Conservation (phyloP, 345 rosid species). For the Odontarrhena argentea region DNA sequence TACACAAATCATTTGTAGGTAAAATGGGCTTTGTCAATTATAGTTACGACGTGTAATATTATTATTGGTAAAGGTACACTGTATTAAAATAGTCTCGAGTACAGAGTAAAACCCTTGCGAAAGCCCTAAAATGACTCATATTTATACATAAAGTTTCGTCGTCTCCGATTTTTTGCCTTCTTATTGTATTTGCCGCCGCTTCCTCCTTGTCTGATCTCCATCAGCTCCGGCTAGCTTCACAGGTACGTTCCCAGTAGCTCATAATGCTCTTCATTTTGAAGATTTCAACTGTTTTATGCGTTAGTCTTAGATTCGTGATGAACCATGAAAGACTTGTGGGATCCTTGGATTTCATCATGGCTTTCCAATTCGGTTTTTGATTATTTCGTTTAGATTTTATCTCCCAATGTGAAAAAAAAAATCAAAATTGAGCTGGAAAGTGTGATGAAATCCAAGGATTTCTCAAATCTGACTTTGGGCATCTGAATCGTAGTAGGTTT, state of each 20-base stretch:
- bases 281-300: not conserved
- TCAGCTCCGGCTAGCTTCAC: constrained; percentile 3
- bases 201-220: not conserved
- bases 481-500: no score
- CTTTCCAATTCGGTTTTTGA: not conserved
- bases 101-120: not conserved
- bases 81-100: not conserved
- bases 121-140: constrained; percentile 12
- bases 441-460: no score
- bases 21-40: not conserved
- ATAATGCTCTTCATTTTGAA: not conserved
- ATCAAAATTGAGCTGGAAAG: no score
- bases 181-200: not conserved
- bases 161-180: not conserved
- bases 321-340: not conserved
- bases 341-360: not conserved
- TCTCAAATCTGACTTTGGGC: no score
- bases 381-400: not conserved
- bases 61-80: not conserved
- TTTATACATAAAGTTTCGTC: not conserved
- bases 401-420: not conserved
- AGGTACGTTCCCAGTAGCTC: constrained; percentile 14
- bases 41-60: not conserved
- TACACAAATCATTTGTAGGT: not conserved
- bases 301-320: not conserved